Base-by-base conservation (phyloP, 2,329 filamentous ascomycete species). In the Cryphonectria radicalis region DNA sequence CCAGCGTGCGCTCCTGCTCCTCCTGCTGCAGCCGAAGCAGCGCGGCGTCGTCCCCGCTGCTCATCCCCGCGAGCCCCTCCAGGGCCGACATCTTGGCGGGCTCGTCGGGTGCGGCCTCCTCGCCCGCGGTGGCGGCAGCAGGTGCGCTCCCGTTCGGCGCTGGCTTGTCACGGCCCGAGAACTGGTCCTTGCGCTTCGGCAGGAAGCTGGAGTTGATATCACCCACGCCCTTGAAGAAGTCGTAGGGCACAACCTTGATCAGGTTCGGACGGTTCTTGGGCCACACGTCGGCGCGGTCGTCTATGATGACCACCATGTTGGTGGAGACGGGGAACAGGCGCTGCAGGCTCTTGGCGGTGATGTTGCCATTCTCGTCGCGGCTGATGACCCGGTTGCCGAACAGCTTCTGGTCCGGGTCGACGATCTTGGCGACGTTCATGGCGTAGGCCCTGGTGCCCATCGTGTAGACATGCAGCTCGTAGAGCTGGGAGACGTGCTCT, bases 381-480 rank as follows among this genome's bases (percentile, higher is more conserved):
- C 95, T 98, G 77, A 99, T 92, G 77, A 99, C 95, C 69, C 96
- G 90, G 81, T 98, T 95, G 55, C 93, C 95, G 80, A 99, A 99
- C 13, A 97, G 89, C 79, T 92, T 95, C 74, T 91, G 89, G 46
- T 95, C 90, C 0, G 95, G 95, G 77, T 99, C 96, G 73, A 99
- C 93, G 74, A 99, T 95, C 76, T 92, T 92, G 53, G 94, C 94
- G 76, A 99, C 97, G 73, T 93, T 92, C 76, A 95, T 87, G 13
- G 96, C 96, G 79, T 99, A 99, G n/a, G 95, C 93, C 74, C 96
- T 90, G 32, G 96, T 99, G 70, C 95, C 96, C 96, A 99, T 99
- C 60, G 96, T 99, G 84, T 99, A 99, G 74, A 99, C 95, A 80
- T 99, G 96, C 77, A 98, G 86, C 83, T 99, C 96, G 82, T 96